Conservation (phyloP, 2,329 filamentous ascomycete species). For the Gyromitra esculenta region DNA sequence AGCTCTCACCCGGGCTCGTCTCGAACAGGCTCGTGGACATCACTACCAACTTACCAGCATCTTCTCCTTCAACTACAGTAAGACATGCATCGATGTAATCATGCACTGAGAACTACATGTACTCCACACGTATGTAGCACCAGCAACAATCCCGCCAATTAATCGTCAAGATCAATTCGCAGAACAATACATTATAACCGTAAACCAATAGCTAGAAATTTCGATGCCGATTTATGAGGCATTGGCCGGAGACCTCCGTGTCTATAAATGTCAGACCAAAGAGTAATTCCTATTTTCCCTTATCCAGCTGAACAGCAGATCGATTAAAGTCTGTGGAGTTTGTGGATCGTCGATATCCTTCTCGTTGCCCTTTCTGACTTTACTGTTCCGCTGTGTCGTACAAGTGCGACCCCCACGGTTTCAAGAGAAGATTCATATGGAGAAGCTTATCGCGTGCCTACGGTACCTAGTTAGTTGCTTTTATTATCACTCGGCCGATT, state of each 20-base stretch:
- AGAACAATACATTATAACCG: neutral
- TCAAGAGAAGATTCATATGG: neutral
- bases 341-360: slow-evolving; percentile 1
- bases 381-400: slow-evolving; percentile 6
- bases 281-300: neutral
- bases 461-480: slow-evolving; percentile 30
- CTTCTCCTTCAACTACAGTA: neutral
- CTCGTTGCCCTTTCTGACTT: neutral
- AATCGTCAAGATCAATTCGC: slow-evolving; percentile 9
- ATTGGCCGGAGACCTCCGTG: slow-evolving; percentile 20
- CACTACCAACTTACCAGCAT: slow-evolving; percentile 12
- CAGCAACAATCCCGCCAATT: neutral
- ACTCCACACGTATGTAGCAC: neutral
- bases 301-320: slow-evolving; percentile 20
- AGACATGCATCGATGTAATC: slow-evolving; percentile 5
- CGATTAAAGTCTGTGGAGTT: neutral
- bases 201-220: neutral
- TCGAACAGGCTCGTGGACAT: too few species aligned
- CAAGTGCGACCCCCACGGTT: slow-evolving; percentile 18
- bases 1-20: too few species aligned
- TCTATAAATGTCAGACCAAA: neutral
- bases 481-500: slow-evolving; percentile 30
- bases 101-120: neutral
- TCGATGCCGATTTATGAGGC: slow-evolving; percentile 16
- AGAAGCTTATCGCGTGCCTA: slow-evolving; percentile 20